These are phyloP conservation scores for Penicillium sp. DNA, from an alignment of 2,329 filamentous ascomycete species.

Conservation along the genomic window DNA sequence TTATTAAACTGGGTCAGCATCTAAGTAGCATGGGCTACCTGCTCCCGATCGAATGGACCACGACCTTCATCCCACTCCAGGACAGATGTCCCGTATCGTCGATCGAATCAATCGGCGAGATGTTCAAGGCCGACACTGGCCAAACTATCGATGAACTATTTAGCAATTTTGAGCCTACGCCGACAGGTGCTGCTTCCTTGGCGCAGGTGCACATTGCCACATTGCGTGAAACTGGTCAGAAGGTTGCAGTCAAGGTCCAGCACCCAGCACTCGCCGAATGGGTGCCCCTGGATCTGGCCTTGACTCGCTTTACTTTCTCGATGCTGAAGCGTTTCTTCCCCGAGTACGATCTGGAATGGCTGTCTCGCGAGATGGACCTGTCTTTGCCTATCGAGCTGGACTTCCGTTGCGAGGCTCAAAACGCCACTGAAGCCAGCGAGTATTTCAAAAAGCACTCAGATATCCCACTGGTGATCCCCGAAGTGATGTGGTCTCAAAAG, in stretches of 20 bases:
- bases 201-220: conserved; percentile 92
- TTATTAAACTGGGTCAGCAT: conserved; percentile 97
- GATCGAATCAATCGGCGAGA: conserved; percentile 76
- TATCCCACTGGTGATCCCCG: conserved; percentile 81
- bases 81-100: conserved; percentile 94
- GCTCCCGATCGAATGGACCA: conserved; percentile 86
- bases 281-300: conserved; percentile 79
- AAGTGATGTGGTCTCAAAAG: conserved; percentile 84
- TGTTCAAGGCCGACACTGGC: conserved; percentile 84
- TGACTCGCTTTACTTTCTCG: conserved; percentile 86
- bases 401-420: conserved; percentile 80
- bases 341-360: conserved; percentile 95
- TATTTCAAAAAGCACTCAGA: conserved; percentile 75
- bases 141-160: conserved; percentile 77
- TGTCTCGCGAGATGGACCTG: conserved; percentile 87
- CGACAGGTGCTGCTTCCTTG: conserved; percentile 88
- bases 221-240: conserved; percentile 75
- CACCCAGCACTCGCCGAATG: conserved; percentile 87
- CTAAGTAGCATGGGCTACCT: conserved; percentile 95
- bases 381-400: conserved; percentile 90
- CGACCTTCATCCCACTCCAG: conserved; percentile 92
- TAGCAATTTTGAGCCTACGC: conserved; percentile 73
- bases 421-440: conserved; percentile 73
- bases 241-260: conserved; percentile 94
- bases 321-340: conserved; percentile 92